Evolutionary conservation across 106 monocot species (phyloP), one percentile per base, ranked within the genome.

Genomic region (Narthecium ossifragum): DNA sequence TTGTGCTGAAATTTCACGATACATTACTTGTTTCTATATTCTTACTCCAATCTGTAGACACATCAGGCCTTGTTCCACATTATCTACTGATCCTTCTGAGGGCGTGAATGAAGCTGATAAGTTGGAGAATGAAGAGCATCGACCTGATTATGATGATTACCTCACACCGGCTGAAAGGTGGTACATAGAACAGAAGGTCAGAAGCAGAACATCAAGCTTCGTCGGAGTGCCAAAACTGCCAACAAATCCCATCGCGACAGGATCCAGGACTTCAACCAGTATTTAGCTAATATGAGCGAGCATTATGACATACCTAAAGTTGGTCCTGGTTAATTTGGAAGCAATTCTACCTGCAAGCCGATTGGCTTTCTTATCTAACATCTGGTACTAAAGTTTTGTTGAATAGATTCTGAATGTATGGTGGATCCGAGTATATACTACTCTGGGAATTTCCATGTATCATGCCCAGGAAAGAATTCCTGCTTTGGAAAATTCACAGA

Each of bases 291-390:
- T 34, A 64, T 94, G 48, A 94, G 94, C 22, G 94, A 94, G 90
- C 94, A 94, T 56, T 94, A 94, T 53, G 94, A 94, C 67, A 94
- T 90, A 28, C 94, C 94, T 17, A 94, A 94, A 78, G 94, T 94
- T 8, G 94, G 94, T 36, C 94, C 94, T 72, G 94, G 94, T 22
- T 94, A 73, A 77, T 47, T 17, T 40, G 28, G 46, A 5, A n/a
- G n/a, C n/a, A n/a, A n/a, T n/a, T n/a, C n/a, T n/a, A n/a, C n/a
- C n/a, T n/a, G n/a, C n/a, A n/a, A n/a, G n/a, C n/a, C n/a, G n/a
- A n/a, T n/a, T n/a, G n/a, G n/a, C n/a, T n/a, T n/a, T n/a, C n/a
- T n/a, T n/a, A n/a, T n/a, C n/a, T n/a, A n/a, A n/a, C n/a, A n/a
- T n/a, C n/a, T n/a, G n/a, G n/a, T n/a, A n/a, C n/a, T n/a, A n/a